Base-by-base conservation (phyloP, 345 rosid genomes). In the Aurinia saxatilis region DNA sequence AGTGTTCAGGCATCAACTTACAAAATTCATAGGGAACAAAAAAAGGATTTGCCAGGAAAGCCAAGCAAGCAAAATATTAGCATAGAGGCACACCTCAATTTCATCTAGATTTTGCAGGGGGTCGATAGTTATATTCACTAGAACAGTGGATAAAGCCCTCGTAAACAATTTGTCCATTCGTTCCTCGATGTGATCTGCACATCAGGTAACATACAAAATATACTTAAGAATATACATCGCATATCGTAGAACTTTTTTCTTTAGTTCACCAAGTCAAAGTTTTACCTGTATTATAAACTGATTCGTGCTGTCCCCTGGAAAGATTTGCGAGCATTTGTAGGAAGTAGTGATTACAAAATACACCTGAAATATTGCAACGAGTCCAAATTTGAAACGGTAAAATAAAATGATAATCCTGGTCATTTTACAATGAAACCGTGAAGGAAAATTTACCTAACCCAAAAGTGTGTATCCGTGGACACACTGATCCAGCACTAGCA, bases 301-400 rank as follows among this genome's bases (percentile, higher is more conserved):
- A 82, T 75, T 78, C 90, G 61, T 84, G 79, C 39, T 79, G 76
- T 18, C 99, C 99, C 45, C 81, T 74, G 74, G 95, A 75, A 60
- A 85, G 58, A 41, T 57, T 80, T 13, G 97, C 79, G 68, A 90
- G 95, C 85, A 73, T 84, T 45, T 60, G 80, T 39, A 93, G 76
- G 84, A 93, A 93, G 82, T 90, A 70, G 58, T 93, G 97, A 76
- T 93, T 93, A 67, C 99, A 87, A 78, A 76, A 90, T 57, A 83
- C 35, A 69, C 99, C 99, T 93, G 88, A 52, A 11, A 51, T 44
- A 58, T 36, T 34, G 14, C 13, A 56, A 49, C 36, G 57, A 10
- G 45, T 42, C 50, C 51, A 62, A 14, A 37, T 5, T 45, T 39
- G 42, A 38, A 49, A 46, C 30, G 45, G 17, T 54, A 11, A 5